These are phyloP conservation scores for Cercophora samala DNA, from an alignment of 495 filamentous ascomycete genomes.

Conservation along the genomic window DNA sequence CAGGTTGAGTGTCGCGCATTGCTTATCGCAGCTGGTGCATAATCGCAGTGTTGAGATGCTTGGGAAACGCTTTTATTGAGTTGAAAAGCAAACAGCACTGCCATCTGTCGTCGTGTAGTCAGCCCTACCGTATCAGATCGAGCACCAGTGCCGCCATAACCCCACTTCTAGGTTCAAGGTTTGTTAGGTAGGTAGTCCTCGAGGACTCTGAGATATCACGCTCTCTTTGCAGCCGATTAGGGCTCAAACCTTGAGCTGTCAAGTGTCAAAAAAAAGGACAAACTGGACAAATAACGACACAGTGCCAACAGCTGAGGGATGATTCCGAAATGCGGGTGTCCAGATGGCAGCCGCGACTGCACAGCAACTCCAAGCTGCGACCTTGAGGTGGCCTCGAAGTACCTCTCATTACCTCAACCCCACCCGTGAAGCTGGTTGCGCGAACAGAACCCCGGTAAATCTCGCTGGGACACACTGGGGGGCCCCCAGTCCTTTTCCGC, in stretches of 20 bases:
- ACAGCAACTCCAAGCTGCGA: constrained; percentile 11
- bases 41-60: background rate
- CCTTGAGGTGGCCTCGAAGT: constrained; percentile 2
- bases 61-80: background rate
- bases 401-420: constrained; percentile 10
- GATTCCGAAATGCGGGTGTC: background rate
- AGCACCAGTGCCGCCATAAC: background rate
- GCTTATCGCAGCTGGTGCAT: background rate
- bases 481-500: constrained; percentile 2
- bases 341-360: constrained; percentile 7
- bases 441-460: constrained; percentile 2
- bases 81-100: background rate
- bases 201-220: too few relatives aligned
- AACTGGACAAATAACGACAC: background rate
- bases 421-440: constrained; percentile 9
- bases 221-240: background rate
- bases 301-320: background rate
- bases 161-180: background rate
- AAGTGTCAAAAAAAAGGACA: constrained; percentile 1
- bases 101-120: background rate
- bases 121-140: background rate
- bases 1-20: background rate
- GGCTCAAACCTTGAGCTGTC: background rate
- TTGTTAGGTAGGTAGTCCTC: background rate
- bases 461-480: background rate